Percentiles rank a stretch among this genome's conserved stretches.
phyloP scores from a whole-genome alignment of 257 asterid genomes.

The Petrea volubilis region DNA sequence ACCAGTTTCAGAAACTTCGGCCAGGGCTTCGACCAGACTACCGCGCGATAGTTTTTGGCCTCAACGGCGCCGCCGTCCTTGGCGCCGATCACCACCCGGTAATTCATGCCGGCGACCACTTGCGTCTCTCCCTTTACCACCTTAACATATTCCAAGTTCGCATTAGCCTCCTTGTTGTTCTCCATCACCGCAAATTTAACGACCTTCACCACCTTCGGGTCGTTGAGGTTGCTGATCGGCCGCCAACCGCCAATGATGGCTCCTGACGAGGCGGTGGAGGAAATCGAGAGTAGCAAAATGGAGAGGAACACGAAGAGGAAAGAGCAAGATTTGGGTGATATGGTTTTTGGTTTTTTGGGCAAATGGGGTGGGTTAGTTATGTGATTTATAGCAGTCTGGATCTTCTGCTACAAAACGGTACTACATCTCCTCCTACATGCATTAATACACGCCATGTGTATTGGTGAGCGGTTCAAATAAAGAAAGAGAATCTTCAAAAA shows the following conservation, averaged over 20 bases:
- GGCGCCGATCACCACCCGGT: slow-evolving; percentile 30
- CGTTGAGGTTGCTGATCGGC: slow-evolving; percentile 21
- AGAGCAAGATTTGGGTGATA: not conserved
- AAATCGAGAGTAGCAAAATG: not conserved
- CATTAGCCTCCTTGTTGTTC: slow-evolving; percentile 26
- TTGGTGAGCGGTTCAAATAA: too few species aligned
- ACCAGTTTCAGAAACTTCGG: slow-evolving; percentile 28
- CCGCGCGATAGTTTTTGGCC: slow-evolving; percentile 19
- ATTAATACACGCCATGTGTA: too few species aligned
- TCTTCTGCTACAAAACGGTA: too few species aligned
- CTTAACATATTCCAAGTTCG: slow-evolving; percentile 9
- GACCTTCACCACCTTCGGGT: slow-evolving; percentile 18
- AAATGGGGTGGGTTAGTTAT: not conserved
- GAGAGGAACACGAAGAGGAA: slow-evolving; percentile 3
- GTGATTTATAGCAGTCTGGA: not conserved
- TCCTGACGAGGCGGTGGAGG: not conserved
- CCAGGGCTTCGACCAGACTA: slow-evolving; percentile 36
- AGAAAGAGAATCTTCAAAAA: too few species aligned
- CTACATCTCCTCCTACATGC: too few species aligned
- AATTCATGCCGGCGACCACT: slow-evolving; percentile 31
- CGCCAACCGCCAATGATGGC: slow-evolving; percentile 8
- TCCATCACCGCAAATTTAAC: slow-evolving; percentile 38
- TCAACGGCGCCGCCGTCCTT: slow-evolving; percentile 21
- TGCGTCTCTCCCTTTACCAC: slow-evolving; percentile 35
- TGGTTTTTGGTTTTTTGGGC: not conserved